Evolutionary conservation across 208 protist species (phyloP), one percentile per base, ranked within the genome.

Genomic region (Lotmaria passim): DNA sequence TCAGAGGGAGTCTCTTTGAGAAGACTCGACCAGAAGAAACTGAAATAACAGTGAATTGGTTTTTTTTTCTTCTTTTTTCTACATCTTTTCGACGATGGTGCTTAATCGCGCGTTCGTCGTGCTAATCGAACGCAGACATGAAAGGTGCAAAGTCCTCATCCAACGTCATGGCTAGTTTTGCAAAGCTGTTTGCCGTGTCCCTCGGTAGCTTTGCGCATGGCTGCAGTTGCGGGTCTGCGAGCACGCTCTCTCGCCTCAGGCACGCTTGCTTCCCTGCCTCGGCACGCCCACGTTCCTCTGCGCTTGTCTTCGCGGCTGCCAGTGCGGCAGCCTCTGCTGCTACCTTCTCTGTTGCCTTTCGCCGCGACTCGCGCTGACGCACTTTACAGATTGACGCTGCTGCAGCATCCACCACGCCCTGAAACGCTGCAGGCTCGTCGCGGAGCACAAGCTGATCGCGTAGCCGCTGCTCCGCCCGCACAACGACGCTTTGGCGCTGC

Each of bases 111-210:
- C n/a, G n/a, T n/a, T n/a, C n/a, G n/a, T n/a, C n/a, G n/a, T n/a
- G n/a, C 38, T 17, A 53, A 26, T 64, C 59, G 1, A 64, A 17
- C 30, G 3, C 44, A 0, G 28, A 41, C 2, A 84, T 33, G 24
- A 60, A 78, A 21, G 71, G 48, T 19, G 41, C 46, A 38, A 76
- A 70, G 36, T 76, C 70, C 17, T 76, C 62, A 7, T 65, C 51
- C 6, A 76, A 14, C 12, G 46, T 48, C 30, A 50, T 43, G 5
- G 70, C 17, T 47, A 76, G 31, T 17, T 24, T 26, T 19, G 23
- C 28, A 15, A 65, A 64, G 3, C 2, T 43, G 55, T 70, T 69
- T 24, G 41, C 55, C 1, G 17, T 15, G 53, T 62, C 51, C 34
- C 11, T 8, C 8, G n/a, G 48, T n/a, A 62, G 63, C 19, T 57